Percentiles rank a stretch among this genome's conserved stretches.
Conservation (phyloP, 305 asterid species). For the Rubia balearica region DNA sequence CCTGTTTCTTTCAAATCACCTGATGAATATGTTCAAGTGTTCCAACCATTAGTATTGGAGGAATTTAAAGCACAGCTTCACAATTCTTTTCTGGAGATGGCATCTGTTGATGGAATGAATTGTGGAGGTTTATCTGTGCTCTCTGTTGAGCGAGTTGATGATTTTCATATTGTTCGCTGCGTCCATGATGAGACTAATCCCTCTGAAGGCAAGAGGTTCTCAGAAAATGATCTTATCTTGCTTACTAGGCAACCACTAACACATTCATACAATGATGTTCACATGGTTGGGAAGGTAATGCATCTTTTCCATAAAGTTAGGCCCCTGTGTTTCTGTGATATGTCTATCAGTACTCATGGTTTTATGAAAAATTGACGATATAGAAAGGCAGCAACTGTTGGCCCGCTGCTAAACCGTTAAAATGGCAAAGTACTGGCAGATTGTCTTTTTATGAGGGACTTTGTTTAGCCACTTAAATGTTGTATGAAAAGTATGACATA, state of each 20-base stretch:
- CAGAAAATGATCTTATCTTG: slow-evolving; percentile 80
- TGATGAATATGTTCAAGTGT: slow-evolving; percentile 76
- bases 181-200: slow-evolving; percentile 61
- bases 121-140: slow-evolving; percentile 76
- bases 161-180: slow-evolving; percentile 87
- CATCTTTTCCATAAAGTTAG: slow-evolving; percentile 8
- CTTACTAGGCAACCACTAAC: slow-evolving; percentile 70
- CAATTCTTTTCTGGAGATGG: slow-evolving; percentile 78
- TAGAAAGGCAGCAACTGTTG: neutral
- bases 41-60: slow-evolving; percentile 82
- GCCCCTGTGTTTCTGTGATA: slow-evolving; percentile 15
- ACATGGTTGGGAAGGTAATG: slow-evolving; percentile 82
- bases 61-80: slow-evolving; percentile 93
- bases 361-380: neutral
- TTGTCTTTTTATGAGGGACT: neutral
- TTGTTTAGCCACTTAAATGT: neutral
- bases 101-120: slow-evolving; percentile 57
- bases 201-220: slow-evolving; percentile 49
- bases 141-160: slow-evolving; percentile 89
- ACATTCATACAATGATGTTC: slow-evolving; percentile 52
- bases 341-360: neutral
- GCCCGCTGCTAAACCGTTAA: neutral
- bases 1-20: slow-evolving; percentile 83
- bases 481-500: too few relatives aligned
- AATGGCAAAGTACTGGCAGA: neutral